Evolutionary conservation across 257 asterid species (phyloP), one percentile per base, ranked within the genome.

Genomic region (Lantana camara): DNA sequence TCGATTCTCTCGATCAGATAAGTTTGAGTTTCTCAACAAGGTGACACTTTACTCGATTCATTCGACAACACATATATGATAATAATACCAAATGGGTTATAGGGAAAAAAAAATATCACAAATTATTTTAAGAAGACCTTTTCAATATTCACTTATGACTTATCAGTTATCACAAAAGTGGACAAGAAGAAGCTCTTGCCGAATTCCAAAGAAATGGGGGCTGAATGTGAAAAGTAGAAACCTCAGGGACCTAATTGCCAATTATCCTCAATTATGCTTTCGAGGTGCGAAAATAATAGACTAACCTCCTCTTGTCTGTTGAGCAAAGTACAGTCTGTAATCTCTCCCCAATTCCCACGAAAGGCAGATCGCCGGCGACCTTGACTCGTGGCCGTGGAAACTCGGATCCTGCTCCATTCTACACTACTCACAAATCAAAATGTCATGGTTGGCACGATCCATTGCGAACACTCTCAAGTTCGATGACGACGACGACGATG

Each of bases 371-470:
- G 61, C 76, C 83, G 77, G 74, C 66, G 60, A 47, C 63, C 77
- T n/a, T 60, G 61, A 60, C 54, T 46, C 68, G 60, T 27, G 32
- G 5, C n/a, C n/a, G n/a, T n/a, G 5, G 5, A 57, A 46, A 66
- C 21, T 58, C n/a, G 37, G 10, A 55, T 15, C 72, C 72, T 32
- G 14, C 19, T 11, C 12, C 11, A 50, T 23, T 41, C 10, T 7
- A 57, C 27, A 19, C 22, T 16, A 42, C 20, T 16, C 66, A 42
- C 60, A 49, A 14, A 42, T 46, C 64, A 60, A 66, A 77, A 94
- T 90, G 99, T 80, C 99, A 67, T 94, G 98, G 99, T 53, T 88
- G 10, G 93, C 95, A 66, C 92, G 96, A 84, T 94, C 99, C 53
- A 90, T 94, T 62, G 96, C 98, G 19, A 88, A 86, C 76, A 63